Percentiles rank a stretch among this genome's conserved stretches.
phyloP scores from a whole-genome alignment of 768 basidiomycete genomes.

The Tylopilus rubrobrunneus region DNA sequence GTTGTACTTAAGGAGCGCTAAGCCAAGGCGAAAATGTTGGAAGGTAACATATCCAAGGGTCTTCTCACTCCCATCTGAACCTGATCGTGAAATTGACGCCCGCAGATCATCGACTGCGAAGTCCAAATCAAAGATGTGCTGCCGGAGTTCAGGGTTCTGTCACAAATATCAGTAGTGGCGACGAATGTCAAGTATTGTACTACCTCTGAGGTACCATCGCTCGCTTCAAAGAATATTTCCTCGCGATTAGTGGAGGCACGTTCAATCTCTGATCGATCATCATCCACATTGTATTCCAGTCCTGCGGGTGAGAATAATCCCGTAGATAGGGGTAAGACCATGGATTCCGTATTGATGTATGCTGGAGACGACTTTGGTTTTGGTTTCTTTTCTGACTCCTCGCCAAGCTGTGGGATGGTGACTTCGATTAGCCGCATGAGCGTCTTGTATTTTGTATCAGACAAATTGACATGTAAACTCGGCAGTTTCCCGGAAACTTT shows the following conservation, averaged over 20 bases:
- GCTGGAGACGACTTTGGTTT: slow-evolving; percentile 19
- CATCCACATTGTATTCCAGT: slow-evolving; percentile 68
- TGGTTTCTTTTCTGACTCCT: slow-evolving; percentile 30
- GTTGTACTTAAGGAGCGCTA: slow-evolving; percentile 76
- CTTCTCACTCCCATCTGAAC: slow-evolving; percentile 57
- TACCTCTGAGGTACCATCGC: slow-evolving; percentile 57
- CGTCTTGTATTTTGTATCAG: slow-evolving; percentile 86
- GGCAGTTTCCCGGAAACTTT: slow-evolving; percentile 90
- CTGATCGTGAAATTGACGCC: slow-evolving; percentile 73
- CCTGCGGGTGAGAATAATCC: slow-evolving; percentile 51
- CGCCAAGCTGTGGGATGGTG: slow-evolving; percentile 78
- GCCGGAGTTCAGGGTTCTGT: slow-evolving; percentile 38
- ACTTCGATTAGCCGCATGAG: slow-evolving; percentile 92
- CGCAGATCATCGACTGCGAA: slow-evolving; percentile 85
- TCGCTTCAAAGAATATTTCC: slow-evolving; percentile 71
- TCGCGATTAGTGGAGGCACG: slow-evolving; percentile 40
- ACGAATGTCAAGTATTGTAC: slow-evolving; percentile 7
- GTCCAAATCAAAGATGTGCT: slow-evolving; percentile 74
- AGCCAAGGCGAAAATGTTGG: slow-evolving; percentile 70
- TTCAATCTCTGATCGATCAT: slow-evolving; percentile 45
- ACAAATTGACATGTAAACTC: slow-evolving; percentile 82
- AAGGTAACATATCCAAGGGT: slow-evolving; percentile 76
- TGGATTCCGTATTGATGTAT: slow-evolving; percentile 25
- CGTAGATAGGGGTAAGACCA: slow-evolving; percentile 48
- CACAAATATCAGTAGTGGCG: slow-evolving; percentile 1